phyloP scores from a whole-genome alignment of 805 yeast genomes.

The Cyberlindnera galapagoensis region DNA sequence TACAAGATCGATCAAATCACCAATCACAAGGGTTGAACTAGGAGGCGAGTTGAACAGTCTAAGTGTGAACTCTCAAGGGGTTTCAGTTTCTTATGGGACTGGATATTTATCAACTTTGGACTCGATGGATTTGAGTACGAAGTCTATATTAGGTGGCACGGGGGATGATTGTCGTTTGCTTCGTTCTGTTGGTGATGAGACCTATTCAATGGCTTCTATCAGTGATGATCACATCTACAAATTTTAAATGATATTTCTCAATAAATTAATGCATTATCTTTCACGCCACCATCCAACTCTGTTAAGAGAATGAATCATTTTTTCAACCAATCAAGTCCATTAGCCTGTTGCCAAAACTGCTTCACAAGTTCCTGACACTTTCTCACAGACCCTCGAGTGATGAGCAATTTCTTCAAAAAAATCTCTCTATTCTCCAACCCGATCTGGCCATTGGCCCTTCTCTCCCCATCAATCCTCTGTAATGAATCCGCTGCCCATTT shows the following conservation, averaged over 20 bases:
- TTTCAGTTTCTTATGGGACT: constrained; percentile 6
- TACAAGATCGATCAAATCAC: constrained; percentile 18
- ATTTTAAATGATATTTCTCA: background rate
- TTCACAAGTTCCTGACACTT: constrained; percentile 51
- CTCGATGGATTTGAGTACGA: background rate
- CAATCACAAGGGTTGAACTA: constrained; percentile 2
- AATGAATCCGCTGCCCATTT: constrained; percentile 38
- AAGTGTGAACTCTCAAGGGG: background rate
- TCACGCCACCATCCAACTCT: no score
- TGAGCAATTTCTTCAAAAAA: constrained; percentile 47
- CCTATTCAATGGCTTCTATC: constrained; percentile 1
- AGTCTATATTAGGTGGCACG: background rate
- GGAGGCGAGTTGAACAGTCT: constrained; percentile 12
- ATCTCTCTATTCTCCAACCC: constrained; percentile 30
- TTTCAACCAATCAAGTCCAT: constrained; percentile 37
- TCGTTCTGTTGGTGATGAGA: background rate
- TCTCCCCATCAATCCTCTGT: constrained; percentile 23
- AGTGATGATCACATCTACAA: constrained; percentile 2
- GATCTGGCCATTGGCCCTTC: constrained; percentile 20
- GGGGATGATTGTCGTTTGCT: constrained; percentile 2
- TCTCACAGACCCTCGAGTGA: constrained; percentile 58
- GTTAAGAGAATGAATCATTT: no score
- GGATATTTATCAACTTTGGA: constrained; percentile 2
- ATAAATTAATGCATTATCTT: constrained; percentile 3
- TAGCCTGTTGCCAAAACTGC: constrained; percentile 58